Base-by-base conservation (phyloP, 352 stramenopile genomes). In the Phytophthora sp. region DNA sequence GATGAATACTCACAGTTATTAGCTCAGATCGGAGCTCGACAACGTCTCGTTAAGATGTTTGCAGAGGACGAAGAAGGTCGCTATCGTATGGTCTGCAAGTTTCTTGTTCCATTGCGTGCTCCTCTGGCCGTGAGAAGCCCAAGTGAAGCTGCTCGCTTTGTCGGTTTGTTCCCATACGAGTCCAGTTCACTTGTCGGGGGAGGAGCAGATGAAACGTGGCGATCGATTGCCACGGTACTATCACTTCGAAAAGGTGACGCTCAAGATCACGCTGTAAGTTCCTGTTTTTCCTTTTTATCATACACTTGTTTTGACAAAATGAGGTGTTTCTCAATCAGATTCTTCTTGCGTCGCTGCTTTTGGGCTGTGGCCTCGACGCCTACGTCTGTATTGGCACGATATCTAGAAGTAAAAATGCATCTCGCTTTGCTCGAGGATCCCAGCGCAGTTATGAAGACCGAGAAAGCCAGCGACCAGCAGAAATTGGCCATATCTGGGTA, bases 301-400 rank as follows among this genome's bases (percentile, higher is more conserved):
- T 57, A 35, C 24, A 24, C 24, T 15, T 38, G 23, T 33, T 35
- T 52, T 0, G 4, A 60, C 38, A 30, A 21, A 55, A 41, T 57
- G 0, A 30, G 46, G 20, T 35, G 31, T n/a, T n/a, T n/a, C n/a
- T n/a, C n/a, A n/a, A n/a, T 26, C 71, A 94, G 86, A 26, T 93
- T 7, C 66, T 98, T 27, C 77, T 98, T 9, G 88, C 84, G 15
- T 97, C 89, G 13, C 57, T 98, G 13, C 73, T 98, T 7, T 69
- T 97, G 5, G 90, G 93, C 16, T 98, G 91, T 60, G 91, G 91
- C 0, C 67, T 98, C 2, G 84, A 96, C 49, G 89, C 89, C 2
- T 97, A 85, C 66, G 84, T 97, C 12, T 93, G 84, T 45, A 88
- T 97, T n/a, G 89, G 90, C 7, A 93, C 74, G 5, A 77, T 93